These are phyloP conservation scores for Houttuynia cordata DNA, from an alignment of 164 flowering plant species.

Conservation along the genomic window DNA sequence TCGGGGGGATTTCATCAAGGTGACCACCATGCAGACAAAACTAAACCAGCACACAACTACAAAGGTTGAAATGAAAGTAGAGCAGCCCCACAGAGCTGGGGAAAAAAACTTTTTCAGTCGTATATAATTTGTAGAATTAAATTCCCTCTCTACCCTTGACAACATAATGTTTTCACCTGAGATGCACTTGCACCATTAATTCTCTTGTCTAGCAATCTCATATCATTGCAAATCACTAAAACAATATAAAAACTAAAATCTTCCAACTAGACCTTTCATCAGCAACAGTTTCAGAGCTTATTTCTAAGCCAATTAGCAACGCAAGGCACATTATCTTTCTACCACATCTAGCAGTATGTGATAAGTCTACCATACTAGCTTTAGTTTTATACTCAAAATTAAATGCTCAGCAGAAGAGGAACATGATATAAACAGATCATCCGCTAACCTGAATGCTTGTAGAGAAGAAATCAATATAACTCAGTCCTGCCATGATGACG, in stretches of 20 bases:
- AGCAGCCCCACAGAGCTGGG: neutral
- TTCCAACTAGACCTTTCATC: neutral
- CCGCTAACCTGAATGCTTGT: slow-evolving; percentile 61
- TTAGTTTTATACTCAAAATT: neutral
- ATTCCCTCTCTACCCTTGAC: neutral
- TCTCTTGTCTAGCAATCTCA: neutral
- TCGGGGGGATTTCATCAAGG: neutral
- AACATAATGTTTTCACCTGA: too few species aligned
- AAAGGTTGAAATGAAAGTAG: neutral
- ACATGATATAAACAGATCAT: neutral
- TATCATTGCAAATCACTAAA: too few species aligned
- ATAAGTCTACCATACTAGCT: too few species aligned
- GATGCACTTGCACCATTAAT: neutral
- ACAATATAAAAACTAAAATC: too few species aligned
- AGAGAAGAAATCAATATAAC: slow-evolving; percentile 76
- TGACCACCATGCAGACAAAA: neutral
- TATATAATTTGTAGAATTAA: too few species aligned
- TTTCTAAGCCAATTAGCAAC: too few species aligned
- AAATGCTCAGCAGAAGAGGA: neutral
- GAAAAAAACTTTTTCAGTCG: neutral
- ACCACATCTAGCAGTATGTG: too few species aligned
- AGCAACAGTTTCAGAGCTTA: neutral
- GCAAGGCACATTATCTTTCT: too few species aligned
- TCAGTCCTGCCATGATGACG: slow-evolving; percentile 69
- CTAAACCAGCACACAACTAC: too few species aligned